Percentiles rank a stretch among this genome's conserved stretches.
Conservation (phyloP, 441 rosid genomes). For the Gossypium gossypioides region DNA sequence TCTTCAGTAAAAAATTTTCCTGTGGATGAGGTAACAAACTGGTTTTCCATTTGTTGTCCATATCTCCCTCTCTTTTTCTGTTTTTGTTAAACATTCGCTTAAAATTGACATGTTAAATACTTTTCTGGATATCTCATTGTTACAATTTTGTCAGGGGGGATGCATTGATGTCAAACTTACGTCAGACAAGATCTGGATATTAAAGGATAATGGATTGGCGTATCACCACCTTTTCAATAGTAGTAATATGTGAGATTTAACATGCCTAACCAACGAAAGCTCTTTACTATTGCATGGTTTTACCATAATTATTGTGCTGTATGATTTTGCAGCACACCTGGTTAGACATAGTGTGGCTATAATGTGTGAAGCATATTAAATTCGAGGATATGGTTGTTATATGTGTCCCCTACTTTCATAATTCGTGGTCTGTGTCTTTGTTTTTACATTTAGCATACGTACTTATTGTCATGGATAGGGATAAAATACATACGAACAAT, state of each 20-base stretch:
- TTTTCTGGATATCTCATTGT: constrained; percentile 11
- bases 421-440: not conserved
- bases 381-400: not conserved
- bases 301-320: not conserved
- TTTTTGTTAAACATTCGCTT: not conserved
- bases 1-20: constrained; percentile 43
- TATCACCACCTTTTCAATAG: constrained; percentile 30
- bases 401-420: not conserved
- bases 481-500: not conserved
- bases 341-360: not conserved
- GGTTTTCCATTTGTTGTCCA: not conserved
- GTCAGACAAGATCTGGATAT: constrained; percentile 61
- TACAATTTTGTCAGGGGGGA: constrained; percentile 46
- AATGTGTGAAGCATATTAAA: not conserved
- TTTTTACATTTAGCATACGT: not conserved
- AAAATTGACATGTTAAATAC: constrained; percentile 9
- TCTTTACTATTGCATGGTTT: not conserved
- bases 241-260: constrained; percentile 42
- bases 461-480: not conserved
- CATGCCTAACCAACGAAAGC: not conserved
- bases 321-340: not conserved
- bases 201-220: constrained; percentile 58
- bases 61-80: not conserved
- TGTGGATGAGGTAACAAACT: constrained; percentile 48
- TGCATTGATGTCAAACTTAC: constrained; percentile 70